phyloP scores from a whole-genome alignment of 2,329 filamentous ascomycete genomes.

The Gremmenia infestans region DNA sequence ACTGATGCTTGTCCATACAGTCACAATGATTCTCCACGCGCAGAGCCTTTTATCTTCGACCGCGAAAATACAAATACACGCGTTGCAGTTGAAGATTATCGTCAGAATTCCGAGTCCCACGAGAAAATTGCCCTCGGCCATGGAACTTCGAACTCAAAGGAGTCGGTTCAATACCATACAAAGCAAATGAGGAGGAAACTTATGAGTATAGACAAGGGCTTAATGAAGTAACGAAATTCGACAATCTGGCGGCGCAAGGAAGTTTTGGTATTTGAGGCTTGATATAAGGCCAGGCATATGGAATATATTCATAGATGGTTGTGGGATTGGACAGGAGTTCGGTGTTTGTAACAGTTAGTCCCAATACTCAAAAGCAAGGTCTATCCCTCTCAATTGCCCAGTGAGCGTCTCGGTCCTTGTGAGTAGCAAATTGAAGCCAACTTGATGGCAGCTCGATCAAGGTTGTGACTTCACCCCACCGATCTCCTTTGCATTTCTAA shows the following conservation, averaged over 20 bases:
- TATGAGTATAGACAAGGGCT: background rate
- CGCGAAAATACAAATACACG: background rate
- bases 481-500: slow-evolving; percentile 39
- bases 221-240: background rate
- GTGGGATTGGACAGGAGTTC: too few relatives aligned
- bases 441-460: slow-evolving; percentile 2
- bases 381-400: too few relatives aligned
- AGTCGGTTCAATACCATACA: background rate
- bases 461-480: slow-evolving; percentile 25
- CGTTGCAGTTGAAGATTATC: background rate
- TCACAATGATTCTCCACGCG: background rate
- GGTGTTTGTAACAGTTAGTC: too few relatives aligned
- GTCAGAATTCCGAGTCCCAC: background rate
- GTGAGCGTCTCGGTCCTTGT: too few relatives aligned
- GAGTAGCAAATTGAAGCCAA: background rate
- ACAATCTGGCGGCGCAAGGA: background rate
- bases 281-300: background rate
- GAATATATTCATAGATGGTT: background rate
- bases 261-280: background rate
- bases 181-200: slow-evolving; percentile 2
- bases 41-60: background rate
- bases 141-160: background rate
- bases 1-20: background rate
- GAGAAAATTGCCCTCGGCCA: slow-evolving; percentile 1
- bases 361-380: too few relatives aligned